Evolutionary conservation across 2,329 filamentous ascomycete genomes (phyloP).

Genomic region (Coniochaeta prunicola): DNA sequence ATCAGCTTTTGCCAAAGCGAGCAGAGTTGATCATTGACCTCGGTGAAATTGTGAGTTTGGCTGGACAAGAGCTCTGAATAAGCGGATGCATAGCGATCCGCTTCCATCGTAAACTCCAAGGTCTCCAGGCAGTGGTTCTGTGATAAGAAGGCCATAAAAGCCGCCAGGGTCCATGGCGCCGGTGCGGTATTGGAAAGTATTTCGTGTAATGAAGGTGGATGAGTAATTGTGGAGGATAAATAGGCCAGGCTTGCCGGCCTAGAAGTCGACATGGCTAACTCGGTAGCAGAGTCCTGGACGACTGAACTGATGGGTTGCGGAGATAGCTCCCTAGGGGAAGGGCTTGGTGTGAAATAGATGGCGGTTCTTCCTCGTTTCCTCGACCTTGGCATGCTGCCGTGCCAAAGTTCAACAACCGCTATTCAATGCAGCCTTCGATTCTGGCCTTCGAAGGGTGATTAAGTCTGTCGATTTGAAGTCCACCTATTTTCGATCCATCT

Average conservation of each 20-base stretch:
- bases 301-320: background rate
- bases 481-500: background rate
- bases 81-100: conserved; percentile 69
- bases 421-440: background rate
- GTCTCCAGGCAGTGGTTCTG: conserved; percentile 97
- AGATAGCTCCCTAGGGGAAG: background rate
- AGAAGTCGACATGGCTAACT: conserved; percentile 35
- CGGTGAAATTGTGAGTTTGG: conserved; percentile 28
- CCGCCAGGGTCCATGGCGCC: conserved; percentile 81
- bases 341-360: background rate
- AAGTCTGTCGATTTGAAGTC: background rate
- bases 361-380: conserved; percentile 1
- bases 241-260: conserved; percentile 40
- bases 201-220: conserved; percentile 59
- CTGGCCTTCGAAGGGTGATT: background rate
- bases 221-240: conserved; percentile 20
- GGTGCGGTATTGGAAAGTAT: conserved; percentile 82
- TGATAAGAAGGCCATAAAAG: conserved; percentile 94
- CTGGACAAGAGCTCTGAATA: conserved; percentile 36
- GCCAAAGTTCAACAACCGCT: background rate
- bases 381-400: background rate
- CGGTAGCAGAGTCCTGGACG: background rate
- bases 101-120: conserved; percentile 92
- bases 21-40: conserved; percentile 59
- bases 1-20: conserved; percentile 83